A percentile compares a stretch with the other conserved stretches of the same genome.
Conservation (phyloP, 306 rosid species). For the cucumber (Cucumis sativus) region DNA sequence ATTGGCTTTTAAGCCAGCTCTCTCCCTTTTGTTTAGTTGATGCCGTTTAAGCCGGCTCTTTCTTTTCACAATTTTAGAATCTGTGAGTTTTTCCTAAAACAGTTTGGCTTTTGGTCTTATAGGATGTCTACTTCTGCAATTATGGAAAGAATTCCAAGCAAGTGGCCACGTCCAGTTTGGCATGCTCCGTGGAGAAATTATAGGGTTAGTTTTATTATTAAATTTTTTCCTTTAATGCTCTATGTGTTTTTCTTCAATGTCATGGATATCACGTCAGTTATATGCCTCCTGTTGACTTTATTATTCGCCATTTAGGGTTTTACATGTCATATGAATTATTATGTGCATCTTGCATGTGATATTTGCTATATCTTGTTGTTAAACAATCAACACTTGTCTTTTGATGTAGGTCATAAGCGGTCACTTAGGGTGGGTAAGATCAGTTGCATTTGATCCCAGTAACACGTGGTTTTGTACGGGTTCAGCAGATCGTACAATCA, state of each 20-base stretch:
- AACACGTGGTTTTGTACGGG: conserved; percentile 98
- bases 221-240: background rate
- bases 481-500: conserved; percentile 98
- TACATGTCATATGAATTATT: background rate
- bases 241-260: background rate
- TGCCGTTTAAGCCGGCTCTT: background rate
- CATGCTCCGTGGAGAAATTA: conserved; percentile 96
- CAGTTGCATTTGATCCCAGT: conserved; percentile 93
- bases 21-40: background rate
- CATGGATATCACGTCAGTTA: background rate
- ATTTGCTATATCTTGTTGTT: background rate
- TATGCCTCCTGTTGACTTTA: background rate
- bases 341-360: background rate
- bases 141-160: conserved; percentile 95
- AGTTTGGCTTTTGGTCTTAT: conserved; percentile 15
- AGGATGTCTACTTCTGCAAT: conserved; percentile 86
- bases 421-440: conserved; percentile 99
- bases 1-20: background rate
- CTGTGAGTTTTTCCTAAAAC: conserved; percentile 12
- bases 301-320: background rate
- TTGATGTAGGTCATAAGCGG: conserved; percentile 81
- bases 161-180: conserved; percentile 99
- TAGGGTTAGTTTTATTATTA: conserved; percentile 39
- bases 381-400: background rate
- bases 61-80: background rate